Percentiles rank a stretch among this genome's conserved stretches.
Evolutionary conservation across 495 filamentous ascomycete genomes (phyloP).

Genomic region (Aspergillus asperescens): DNA sequence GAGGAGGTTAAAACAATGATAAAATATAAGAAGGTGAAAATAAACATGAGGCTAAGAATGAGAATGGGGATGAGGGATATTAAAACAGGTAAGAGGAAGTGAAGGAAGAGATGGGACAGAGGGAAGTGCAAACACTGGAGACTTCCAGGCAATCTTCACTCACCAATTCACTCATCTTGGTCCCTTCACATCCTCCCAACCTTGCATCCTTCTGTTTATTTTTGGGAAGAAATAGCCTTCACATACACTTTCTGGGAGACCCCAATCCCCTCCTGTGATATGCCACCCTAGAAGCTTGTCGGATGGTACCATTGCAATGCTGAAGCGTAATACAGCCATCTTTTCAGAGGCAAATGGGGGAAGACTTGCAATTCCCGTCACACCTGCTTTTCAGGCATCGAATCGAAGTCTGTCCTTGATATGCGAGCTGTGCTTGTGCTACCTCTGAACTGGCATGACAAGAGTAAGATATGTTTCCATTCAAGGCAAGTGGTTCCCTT

Average conservation of each 20-base stretch:
- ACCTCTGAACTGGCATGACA: neutral
- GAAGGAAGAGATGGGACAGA: neutral
- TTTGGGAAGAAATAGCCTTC: neutral
- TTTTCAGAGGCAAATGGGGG: neutral
- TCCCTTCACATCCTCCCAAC: neutral
- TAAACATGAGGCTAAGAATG: neutral
- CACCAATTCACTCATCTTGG: neutral
- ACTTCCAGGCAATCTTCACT: neutral
- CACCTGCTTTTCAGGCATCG: neutral
- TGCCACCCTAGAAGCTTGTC: neutral
- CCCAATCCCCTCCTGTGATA: too few relatives aligned
- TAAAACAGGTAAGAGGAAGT: too few relatives aligned
- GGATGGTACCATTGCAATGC: too few relatives aligned
- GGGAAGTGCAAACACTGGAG: neutral
- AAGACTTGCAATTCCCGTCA: neutral
- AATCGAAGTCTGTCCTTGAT: neutral
- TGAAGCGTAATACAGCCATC: neutral
- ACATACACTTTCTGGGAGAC: too few relatives aligned
- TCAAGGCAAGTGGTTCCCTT: neutral
- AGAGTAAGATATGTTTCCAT: neutral
- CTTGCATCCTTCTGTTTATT: neutral
- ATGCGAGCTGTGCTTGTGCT: slow-evolving; percentile 2
- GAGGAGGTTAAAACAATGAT: neutral
- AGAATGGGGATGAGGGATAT: neutral
- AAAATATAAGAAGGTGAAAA: neutral